Evolutionary conservation across 148 eudicot genomes (phyloP), one percentile per base, ranked within the genome.

Genomic region (Polygonum aviculare): DNA sequence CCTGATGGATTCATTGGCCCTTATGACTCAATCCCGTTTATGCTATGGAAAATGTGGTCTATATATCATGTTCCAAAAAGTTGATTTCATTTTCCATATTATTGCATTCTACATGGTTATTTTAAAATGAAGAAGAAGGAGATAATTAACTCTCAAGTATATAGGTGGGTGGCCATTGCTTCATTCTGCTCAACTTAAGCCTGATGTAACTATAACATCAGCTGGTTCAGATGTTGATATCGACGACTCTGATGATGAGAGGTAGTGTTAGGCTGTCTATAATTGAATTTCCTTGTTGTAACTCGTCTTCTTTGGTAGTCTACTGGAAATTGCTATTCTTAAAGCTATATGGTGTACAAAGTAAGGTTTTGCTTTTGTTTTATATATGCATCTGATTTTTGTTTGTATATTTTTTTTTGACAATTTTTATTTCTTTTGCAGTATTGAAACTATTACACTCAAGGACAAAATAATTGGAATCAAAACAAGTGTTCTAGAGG

Each of bases 221-320:
- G 92, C 93, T 54, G 98, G 92, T 77, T 90, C 96, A 11, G 98
- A 92, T 73, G 82, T 84, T 79, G 98, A 92, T 70, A 84, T 88
- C 80, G 97, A 92, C 77, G 98, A 94, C n/a, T 94, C 98, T 33
- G 98, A 94, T 85, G 98, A 94, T 82, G 98, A 94, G 74, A 80
- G 83, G 87, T 85, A 76, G 41, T 74, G 45, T 12, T 48, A 26
- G 40, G 19, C 60, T 41, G 8, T 74, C 40, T 41, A 74, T 50
- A 47, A 18, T 40, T 47, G 12, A 38, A 36, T 48, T 73, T 44
- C 38, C 36, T 60, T 60, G 69, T 60, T 50, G 11, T 60, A 41
- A 5, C 36, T 60, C 38, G 38, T 60, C 4, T 26, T 60, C 69
- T 12, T 62, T 62, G 1, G 5, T 33, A 1, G 38, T 62, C 39